phyloP scores from a whole-genome alignment of 805 yeast genomes.

The Candida berthetii region DNA sequence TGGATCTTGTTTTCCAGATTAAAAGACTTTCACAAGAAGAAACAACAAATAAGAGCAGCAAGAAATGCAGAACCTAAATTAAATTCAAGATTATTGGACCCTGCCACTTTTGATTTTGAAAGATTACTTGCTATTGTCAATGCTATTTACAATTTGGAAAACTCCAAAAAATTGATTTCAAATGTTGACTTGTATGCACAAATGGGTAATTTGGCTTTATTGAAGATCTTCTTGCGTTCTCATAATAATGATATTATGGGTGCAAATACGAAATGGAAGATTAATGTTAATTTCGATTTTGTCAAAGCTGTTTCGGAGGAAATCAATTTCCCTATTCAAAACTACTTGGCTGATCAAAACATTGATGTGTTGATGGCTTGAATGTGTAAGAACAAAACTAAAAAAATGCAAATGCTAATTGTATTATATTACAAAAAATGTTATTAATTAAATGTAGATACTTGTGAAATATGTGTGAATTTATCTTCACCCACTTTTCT shows the following conservation, averaged over 20 bases:
- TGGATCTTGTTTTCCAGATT: conserved; percentile 62
- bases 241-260: conserved; percentile 48
- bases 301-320: conserved; percentile 56
- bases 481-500: conserved; percentile 19
- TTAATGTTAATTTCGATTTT: conserved; percentile 65
- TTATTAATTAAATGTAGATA: not conserved
- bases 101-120: conserved; percentile 72
- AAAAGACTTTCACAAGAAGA: conserved; percentile 34
- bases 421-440: not conserved
- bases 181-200: conserved; percentile 30
- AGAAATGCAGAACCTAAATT: conserved; percentile 36
- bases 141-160: conserved; percentile 49
- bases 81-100: conserved; percentile 60
- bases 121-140: conserved; percentile 74
- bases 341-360: conserved; percentile 40
- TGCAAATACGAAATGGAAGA: conserved; percentile 71
- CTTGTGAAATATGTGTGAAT: conserved; percentile 9
- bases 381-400: too few species aligned
- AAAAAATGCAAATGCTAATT: not conserved
- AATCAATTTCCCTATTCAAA: conserved; percentile 58
- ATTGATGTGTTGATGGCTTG: not conserved
- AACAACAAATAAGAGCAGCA: conserved; percentile 30
- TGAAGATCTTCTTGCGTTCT: conserved; percentile 23
- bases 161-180: conserved; percentile 22
- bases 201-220: conserved; percentile 27